A percentile compares a stretch with the other conserved stretches of the same genome.
Evolutionary conservation across 2,329 filamentous ascomycete genomes (phyloP).

Genomic region (Piedraia hortae): DNA sequence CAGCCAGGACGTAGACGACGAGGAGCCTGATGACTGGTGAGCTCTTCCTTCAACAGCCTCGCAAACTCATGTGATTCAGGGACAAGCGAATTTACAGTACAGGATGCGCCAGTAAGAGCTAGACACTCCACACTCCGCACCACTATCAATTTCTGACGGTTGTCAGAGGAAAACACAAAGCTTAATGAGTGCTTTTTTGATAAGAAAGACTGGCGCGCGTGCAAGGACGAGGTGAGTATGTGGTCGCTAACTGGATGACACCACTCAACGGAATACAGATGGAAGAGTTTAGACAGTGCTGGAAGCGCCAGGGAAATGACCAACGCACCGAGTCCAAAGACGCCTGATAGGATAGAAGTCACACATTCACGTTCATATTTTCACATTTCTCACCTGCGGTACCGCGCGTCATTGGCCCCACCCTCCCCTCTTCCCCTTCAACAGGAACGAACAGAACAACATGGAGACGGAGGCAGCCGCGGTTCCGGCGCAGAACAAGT

Average conservation of each 20-base stretch:
- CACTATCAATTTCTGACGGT: background rate
- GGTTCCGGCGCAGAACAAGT: conserved; percentile 19
- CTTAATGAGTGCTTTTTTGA: conserved; percentile 92
- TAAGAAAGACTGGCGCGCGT: conserved; percentile 84
- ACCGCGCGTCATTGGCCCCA: background rate
- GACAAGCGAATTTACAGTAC: conserved; percentile 96
- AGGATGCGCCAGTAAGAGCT: conserved; percentile 49
- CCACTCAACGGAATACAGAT: conserved; percentile 45
- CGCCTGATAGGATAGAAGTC: conserved; percentile 13
- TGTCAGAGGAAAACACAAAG: conserved; percentile 57
- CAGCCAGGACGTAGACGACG: conserved; percentile 20
- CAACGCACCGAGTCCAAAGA: conserved; percentile 55
- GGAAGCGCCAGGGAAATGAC: conserved; percentile 74
- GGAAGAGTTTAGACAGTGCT: conserved; percentile 68
- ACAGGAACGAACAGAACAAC: too few relatives aligned
- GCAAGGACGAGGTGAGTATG: conserved; percentile 53
- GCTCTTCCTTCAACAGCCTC: conserved; percentile 6
- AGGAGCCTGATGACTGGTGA: conserved; percentile 91
- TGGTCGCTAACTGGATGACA: conserved; percentile 3
- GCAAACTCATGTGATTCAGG: conserved; percentile 24
- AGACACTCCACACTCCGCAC: background rate
- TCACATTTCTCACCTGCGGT: background rate
- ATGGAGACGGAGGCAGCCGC: conserved; percentile 16
- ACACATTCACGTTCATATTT: background rate
- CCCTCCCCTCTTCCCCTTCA: too few relatives aligned